Evolutionary conservation across 2,329 filamentous ascomycete genomes (phyloP).

Genomic region (Aspergillus sp.): DNA sequence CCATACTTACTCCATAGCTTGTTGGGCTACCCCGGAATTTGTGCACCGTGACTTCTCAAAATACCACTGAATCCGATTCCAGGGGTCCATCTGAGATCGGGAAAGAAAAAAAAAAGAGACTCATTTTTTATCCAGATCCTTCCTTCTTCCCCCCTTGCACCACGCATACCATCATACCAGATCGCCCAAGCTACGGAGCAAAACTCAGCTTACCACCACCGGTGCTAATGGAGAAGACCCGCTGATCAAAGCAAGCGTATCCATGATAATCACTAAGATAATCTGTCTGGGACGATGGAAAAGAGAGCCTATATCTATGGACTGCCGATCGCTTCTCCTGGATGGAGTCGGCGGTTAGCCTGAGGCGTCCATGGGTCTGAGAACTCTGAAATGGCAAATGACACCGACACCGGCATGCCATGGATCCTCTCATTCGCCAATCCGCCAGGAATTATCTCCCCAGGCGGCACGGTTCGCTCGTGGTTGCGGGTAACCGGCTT

Average conservation of each 20-base stretch:
- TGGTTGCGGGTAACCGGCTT: background rate
- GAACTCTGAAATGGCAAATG: background rate
- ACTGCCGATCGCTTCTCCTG: background rate
- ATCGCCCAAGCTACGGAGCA: background rate
- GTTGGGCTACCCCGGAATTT: background rate
- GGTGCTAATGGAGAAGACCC: background rate
- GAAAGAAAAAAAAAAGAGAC: background rate
- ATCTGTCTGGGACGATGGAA: background rate
- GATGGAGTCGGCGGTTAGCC: background rate
- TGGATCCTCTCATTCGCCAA: constrained; percentile 5
- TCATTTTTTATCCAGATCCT: background rate
- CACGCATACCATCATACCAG: background rate
- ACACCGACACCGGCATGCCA: background rate
- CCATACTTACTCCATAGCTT: background rate
- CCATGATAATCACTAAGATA: background rate
- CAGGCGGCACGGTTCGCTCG: constrained; percentile 18
- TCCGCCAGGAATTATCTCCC: background rate
- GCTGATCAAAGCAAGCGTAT: background rate
- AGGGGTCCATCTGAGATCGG: background rate
- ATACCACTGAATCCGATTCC: background rate
- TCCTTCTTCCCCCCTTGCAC: background rate
- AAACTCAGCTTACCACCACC: background rate
- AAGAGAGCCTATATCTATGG: background rate
- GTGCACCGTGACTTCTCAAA: background rate
- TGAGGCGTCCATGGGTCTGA: background rate